Conservation (phyloP, 441 rosid genomes). For the Populus tomentosa region DNA sequence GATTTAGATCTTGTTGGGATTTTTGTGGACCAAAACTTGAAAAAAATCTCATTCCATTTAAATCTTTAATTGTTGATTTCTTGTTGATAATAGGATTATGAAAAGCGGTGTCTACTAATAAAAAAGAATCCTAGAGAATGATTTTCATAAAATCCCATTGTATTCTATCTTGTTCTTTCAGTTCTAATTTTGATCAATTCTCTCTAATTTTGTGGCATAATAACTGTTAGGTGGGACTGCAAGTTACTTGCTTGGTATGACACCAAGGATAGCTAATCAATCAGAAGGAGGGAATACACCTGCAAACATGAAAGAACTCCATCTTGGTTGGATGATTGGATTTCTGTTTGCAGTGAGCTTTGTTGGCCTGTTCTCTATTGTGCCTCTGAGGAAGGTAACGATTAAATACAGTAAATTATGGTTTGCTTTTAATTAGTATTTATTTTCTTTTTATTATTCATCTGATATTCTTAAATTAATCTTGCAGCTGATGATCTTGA, state of each 20-base stretch:
- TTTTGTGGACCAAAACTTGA: not conserved
- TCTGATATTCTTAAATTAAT: not conserved
- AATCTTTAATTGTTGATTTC: not conserved
- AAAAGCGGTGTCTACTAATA: not conserved
- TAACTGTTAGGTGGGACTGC: conserved; percentile 66
- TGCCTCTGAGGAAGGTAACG: conserved; percentile 69
- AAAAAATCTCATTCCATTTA: not conserved
- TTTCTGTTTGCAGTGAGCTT: conserved; percentile 83
- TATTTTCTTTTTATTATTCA: not conserved
- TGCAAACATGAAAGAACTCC: conserved; percentile 50
- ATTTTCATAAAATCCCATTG: not conserved
- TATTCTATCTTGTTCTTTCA: no score
- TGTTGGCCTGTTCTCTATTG: conserved; percentile 78
- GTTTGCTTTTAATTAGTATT: no score
- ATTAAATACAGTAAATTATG: not conserved
- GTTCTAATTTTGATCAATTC: not conserved
- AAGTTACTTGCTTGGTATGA: conserved; percentile 76
- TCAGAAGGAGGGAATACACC: conserved; percentile 50
- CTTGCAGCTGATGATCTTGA: conserved; percentile 69
- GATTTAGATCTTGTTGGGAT: not conserved
- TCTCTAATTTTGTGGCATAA: not conserved
- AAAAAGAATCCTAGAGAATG: not conserved
- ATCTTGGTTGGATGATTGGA: conserved; percentile 71
- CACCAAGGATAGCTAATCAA: conserved; percentile 45
- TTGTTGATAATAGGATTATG: not conserved